Evolutionary conservation across 331 rosid genomes (phyloP).

Genomic region (Pyracantha coccinea): DNA sequence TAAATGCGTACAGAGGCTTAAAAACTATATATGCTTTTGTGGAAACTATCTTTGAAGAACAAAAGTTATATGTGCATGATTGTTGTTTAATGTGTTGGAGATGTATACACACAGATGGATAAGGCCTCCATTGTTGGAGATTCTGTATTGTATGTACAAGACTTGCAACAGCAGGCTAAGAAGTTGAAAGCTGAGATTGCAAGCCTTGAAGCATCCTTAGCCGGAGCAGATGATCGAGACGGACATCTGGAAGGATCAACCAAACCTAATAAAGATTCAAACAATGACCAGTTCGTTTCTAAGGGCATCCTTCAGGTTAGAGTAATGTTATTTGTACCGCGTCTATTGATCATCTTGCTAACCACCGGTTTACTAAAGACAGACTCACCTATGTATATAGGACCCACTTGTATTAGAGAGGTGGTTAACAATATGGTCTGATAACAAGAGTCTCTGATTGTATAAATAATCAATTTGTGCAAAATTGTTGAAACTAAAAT

Average conservation of each 20-base stretch:
- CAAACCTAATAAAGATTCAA: conserved; percentile 17
- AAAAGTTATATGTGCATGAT: background rate
- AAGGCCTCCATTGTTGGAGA: conserved; percentile 94
- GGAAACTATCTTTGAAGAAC: background rate
- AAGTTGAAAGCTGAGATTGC: conserved; percentile 60
- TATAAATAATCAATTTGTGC: background rate
- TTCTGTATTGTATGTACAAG: conserved; percentile 64
- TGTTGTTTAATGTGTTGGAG: background rate
- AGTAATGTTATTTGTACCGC: too few relatives aligned
- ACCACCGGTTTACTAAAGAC: too few relatives aligned
- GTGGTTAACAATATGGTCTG: too few relatives aligned
- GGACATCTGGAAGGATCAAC: conserved; percentile 33
- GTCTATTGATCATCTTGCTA: too few relatives aligned
- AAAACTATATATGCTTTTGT: background rate
- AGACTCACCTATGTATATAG: too few relatives aligned
- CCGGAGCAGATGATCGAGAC: conserved; percentile 13
- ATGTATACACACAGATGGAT: conserved; percentile 53
- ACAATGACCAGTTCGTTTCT: conserved; percentile 13
- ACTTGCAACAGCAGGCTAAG: conserved; percentile 61
- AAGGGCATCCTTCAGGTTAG: conserved; percentile 57
- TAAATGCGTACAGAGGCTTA: too few relatives aligned
- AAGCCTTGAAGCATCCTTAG: conserved; percentile 56
- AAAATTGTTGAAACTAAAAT: background rate
- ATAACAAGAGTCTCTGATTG: background rate
- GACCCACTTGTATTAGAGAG: too few relatives aligned